Base-by-base conservation (phyloP, 352 stramenopile genomes). In the Globisporangium ultimum region DNA sequence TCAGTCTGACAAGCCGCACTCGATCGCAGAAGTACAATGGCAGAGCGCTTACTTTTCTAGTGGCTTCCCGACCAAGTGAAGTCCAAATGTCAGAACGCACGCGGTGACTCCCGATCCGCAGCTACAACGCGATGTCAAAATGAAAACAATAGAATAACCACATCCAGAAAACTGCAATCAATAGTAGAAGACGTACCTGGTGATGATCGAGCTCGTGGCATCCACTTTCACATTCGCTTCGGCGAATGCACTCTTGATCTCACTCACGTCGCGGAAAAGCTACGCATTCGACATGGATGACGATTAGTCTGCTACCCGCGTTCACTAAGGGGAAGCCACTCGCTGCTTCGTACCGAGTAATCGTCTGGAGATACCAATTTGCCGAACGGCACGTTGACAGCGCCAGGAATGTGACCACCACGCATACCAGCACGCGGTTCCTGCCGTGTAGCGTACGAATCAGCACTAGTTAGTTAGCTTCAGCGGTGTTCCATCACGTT, bases 391-490 rank as follows among this genome's bases (percentile, higher is more conserved):
- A 98, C 70, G 65, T 98, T 98, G 13, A 96, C 56, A 11, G 91
- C 74, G 11, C 81, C 80, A 15, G 96, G 94, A 66, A 98, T 98
- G 64, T 98, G 96, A 1, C 96, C 96, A 18, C 85, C 72, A 47
- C 91, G 77, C 70, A 98, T 85, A 34, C 93, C 92, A 13, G 87
- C 77, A 38, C 96, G 84, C 17, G 94, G 96, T 61, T 98, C 96
- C 84, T 93, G 48, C 41, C 24, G 20, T 45, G 20, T 51, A n/a
- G n/a, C n/a, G n/a, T n/a, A n/a, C n/a, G n/a, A n/a, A n/a, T n/a
- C n/a, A n/a, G n/a, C n/a, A n/a, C n/a, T n/a, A n/a, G n/a, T n/a
- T n/a, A n/a, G n/a, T n/a, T n/a, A n/a, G n/a, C n/a, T n/a, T n/a
- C n/a, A n/a, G n/a, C n/a, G n/a, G n/a, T n/a, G n/a, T 17, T n/a